A percentile compares a stretch with the other conserved stretches of the same genome.
These are phyloP conservation scores for Azolla pinnata DNA, from an alignment of 75 land plant species.

Conservation along the genomic window DNA sequence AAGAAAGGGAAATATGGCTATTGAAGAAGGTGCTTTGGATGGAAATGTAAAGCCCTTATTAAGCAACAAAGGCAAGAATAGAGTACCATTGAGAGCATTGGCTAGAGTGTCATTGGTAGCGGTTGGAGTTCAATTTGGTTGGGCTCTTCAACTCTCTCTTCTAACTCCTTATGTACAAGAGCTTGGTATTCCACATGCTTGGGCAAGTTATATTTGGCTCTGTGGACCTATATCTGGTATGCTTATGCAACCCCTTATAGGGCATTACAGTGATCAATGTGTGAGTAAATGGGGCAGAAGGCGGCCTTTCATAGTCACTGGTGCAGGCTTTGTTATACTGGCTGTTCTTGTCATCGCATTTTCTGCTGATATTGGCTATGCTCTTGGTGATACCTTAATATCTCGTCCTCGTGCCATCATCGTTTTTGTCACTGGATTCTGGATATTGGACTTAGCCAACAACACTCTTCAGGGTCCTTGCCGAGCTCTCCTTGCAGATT, in stretches of 20 bases:
- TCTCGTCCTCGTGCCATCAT: constrained; percentile 49
- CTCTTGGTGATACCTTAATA: constrained; percentile 43
- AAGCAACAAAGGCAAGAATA: constrained; percentile 13
- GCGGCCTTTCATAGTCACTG: constrained; percentile 67
- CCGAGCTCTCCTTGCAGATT: constrained; percentile 89
- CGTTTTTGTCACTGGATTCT: constrained; percentile 80
- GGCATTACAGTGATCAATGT: constrained; percentile 69
- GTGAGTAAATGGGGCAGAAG: constrained; percentile 60
- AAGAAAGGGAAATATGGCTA: no score
- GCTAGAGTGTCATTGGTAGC: constrained; percentile 75
- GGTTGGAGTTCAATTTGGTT: constrained; percentile 89
- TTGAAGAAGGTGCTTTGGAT: no score
- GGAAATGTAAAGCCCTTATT: no score
- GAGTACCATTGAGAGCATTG: constrained; percentile 25
- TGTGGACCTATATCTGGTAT: constrained; percentile 92
- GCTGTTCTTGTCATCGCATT: constrained; percentile 62
- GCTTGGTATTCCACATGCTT: constrained; percentile 88
- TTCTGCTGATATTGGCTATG: constrained; percentile 72
- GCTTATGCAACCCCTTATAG: constrained; percentile 82
- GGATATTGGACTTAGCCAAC: constrained; percentile 92
- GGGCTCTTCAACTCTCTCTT: constrained; percentile 93
- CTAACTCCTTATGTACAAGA: constrained; percentile 92
- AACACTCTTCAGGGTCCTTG: constrained; percentile 85
- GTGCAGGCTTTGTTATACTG: constrained; percentile 35
- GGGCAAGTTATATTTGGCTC: constrained; percentile 86